These are phyloP conservation scores for Trichoderma gamsii DNA, from an alignment of 495 filamentous ascomycete species.

Conservation along the genomic window DNA sequence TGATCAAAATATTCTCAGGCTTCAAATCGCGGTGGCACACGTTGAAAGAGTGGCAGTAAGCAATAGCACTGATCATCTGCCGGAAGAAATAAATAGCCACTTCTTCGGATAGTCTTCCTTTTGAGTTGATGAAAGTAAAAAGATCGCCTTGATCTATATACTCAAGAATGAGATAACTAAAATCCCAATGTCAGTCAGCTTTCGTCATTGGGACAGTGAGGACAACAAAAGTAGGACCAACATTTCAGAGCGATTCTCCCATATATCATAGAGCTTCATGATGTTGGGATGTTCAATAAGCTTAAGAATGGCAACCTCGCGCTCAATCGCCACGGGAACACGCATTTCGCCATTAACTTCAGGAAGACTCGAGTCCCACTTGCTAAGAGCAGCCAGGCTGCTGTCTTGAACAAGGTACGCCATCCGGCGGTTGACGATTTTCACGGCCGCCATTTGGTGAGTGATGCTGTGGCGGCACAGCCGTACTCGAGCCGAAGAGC, in stretches of 20 bases:
- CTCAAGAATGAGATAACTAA: slow-evolving; percentile 93
- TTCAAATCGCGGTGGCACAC: slow-evolving; percentile 97
- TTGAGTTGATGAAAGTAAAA: slow-evolving; percentile 67
- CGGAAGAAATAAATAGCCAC: slow-evolving; percentile 82
- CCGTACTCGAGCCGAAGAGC: slow-evolving; percentile 77
- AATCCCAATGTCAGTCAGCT: slow-evolving; percentile 23
- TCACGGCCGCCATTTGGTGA: slow-evolving; percentile 76
- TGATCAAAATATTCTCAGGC: slow-evolving; percentile 91
- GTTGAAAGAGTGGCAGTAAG: slow-evolving; percentile 86
- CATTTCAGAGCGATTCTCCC: slow-evolving; percentile 93
- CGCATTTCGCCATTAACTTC: slow-evolving; percentile 52
- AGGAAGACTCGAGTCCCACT: slow-evolving; percentile 36
- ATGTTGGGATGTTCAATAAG: slow-evolving; percentile 90
- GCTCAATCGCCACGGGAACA: slow-evolving; percentile 81
- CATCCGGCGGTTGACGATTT: slow-evolving; percentile 79
- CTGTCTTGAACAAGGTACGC: slow-evolving; percentile 65
- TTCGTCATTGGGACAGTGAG: slow-evolving; percentile 4
- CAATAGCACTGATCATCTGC: slow-evolving; percentile 85
- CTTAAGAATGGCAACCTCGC: slow-evolving; percentile 94
- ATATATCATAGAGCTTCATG: slow-evolving; percentile 85
- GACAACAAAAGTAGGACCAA: slow-evolving; percentile 40
- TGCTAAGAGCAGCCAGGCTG: slow-evolving; percentile 69
- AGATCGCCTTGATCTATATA: slow-evolving; percentile 88
- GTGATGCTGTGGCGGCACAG: slow-evolving; percentile 70
- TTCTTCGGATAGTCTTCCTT: slow-evolving; percentile 63